A percentile compares a stretch with the other conserved stretches of the same genome.
phyloP scores from a whole-genome alignment of 257 asterid species.

The Solanum etuberosum region DNA sequence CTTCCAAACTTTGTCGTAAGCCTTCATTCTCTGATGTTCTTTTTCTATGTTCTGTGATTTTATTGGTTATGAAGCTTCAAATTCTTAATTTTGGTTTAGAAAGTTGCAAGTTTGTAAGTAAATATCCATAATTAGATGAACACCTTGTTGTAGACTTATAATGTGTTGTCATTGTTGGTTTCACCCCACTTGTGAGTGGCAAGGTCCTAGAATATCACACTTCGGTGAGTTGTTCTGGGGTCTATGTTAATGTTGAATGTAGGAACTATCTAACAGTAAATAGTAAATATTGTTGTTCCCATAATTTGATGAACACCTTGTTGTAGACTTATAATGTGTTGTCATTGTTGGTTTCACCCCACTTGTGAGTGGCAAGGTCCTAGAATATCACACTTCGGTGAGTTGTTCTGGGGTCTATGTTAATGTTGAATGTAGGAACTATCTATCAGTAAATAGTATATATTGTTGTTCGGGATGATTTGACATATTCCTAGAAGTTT shows the following conservation, averaged over 20 bases:
- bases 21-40: conserved; percentile 8
- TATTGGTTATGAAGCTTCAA: background rate
- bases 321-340: background rate
- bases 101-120: background rate
- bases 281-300: background rate
- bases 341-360: background rate
- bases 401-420: background rate
- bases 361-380: background rate
- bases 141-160: background rate
- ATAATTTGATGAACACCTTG: background rate
- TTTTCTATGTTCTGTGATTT: background rate
- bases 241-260: background rate
- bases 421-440: background rate
- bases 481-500: background rate
- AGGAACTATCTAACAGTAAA: background rate
- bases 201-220: background rate
- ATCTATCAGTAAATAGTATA: background rate
- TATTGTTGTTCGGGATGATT: background rate
- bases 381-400: background rate
- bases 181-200: background rate
- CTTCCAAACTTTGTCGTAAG: conserved; percentile 63
- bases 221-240: background rate
- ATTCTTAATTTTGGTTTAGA: background rate
- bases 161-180: background rate
- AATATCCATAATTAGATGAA: background rate